Evolutionary conservation across 164 flowering plant species (phyloP), one percentile per base, ranked within the genome.

Genomic region (Berberis thunbergii): DNA sequence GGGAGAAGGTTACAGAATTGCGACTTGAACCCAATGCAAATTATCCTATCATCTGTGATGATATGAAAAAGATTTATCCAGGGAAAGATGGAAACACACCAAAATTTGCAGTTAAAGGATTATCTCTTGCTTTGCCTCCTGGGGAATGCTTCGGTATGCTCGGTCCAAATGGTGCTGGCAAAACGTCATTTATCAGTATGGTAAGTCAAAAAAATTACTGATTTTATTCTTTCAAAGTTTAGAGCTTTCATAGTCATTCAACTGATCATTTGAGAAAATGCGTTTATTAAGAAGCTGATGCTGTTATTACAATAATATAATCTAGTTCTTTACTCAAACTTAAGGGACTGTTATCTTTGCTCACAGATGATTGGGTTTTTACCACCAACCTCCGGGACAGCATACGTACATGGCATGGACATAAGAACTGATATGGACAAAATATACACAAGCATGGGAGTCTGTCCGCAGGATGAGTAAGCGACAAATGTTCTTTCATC

Each of bases 141-240:
- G 91, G 90, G 58, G 97, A 85, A 68, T 88, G 97, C 79, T 91
- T 91, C 71, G 97, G 97, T 53, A 80, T 91, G 87, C 88, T 91
- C 56, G 97, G 97, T 64, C 97, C 97, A 4, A 88, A 88, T 76
- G 97, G 97, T 64, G 89, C 97, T 4, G 97, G 97, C 38, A 91
- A 91, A 73, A 91, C 97, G 41, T 80, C 97, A 43, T 85, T 86
- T 52, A 86, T 91, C 60, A 82, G 71, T 72, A 88, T 85, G 97
- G 26, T 26, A 26, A 26, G 26, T 26, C 0, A 26, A 26, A 26
- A 26, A 26, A 26, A 26, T 26, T 26, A 26, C 26, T 26, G 26
- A 26, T 26, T 26, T 26, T 26, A 26, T 26, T 26, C 26, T 26
- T 26, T 26, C 26, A 26, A 26, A 26, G 26, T 26, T 26, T 26